Percentiles rank a stretch among this genome's conserved stretches.
These are phyloP conservation scores for Periconia sp. DNA, from an alignment of 2,329 filamentous ascomycete species.

Conservation along the genomic window DNA sequence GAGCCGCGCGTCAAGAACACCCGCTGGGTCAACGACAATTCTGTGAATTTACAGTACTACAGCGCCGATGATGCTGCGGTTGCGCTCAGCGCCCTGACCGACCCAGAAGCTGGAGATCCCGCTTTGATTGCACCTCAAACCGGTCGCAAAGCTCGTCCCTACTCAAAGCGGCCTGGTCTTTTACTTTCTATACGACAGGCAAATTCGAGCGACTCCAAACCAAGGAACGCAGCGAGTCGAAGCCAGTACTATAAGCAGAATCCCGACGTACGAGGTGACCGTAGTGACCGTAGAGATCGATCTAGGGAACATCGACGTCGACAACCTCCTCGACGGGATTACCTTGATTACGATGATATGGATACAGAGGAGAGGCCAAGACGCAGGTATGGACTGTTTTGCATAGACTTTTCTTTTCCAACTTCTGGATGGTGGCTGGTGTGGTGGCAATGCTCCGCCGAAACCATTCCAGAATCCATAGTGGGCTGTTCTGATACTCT, in stretches of 20 bases:
- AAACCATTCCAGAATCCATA: no score
- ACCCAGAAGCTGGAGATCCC: conserved; percentile 48
- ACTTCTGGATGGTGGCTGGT: no score
- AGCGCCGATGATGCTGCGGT: conserved; percentile 55
- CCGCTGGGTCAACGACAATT: conserved; percentile 95
- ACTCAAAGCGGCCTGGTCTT: conserved; percentile 68
- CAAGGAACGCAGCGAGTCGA: conserved; percentile 72
- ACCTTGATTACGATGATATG: conserved; percentile 31
- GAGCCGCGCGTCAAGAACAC: conserved; percentile 59
- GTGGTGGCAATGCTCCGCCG: no score
- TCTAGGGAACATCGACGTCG: conserved; percentile 53
- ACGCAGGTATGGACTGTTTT: conserved; percentile 18
- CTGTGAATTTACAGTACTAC: conserved; percentile 81
- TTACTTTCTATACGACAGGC: conserved; percentile 74
- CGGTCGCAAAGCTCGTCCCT: conserved; percentile 67
- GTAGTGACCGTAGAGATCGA: conserved; percentile 46
- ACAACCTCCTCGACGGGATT: conserved; percentile 37
- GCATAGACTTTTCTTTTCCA: not conserved
- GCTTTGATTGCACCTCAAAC: conserved; percentile 56
- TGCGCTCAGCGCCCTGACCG: conserved; percentile 56
- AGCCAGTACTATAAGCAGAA: conserved; percentile 93
- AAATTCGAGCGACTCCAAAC: conserved; percentile 76
- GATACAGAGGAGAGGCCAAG: conserved; percentile 19
- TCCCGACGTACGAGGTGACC: conserved; percentile 74
- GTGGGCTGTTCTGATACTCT: not conserved